Percentiles rank a stretch among this genome's conserved stretches.
phyloP scores from a whole-genome alignment of 139 green algal species.

The Zygnema circumcarinatum region DNA sequence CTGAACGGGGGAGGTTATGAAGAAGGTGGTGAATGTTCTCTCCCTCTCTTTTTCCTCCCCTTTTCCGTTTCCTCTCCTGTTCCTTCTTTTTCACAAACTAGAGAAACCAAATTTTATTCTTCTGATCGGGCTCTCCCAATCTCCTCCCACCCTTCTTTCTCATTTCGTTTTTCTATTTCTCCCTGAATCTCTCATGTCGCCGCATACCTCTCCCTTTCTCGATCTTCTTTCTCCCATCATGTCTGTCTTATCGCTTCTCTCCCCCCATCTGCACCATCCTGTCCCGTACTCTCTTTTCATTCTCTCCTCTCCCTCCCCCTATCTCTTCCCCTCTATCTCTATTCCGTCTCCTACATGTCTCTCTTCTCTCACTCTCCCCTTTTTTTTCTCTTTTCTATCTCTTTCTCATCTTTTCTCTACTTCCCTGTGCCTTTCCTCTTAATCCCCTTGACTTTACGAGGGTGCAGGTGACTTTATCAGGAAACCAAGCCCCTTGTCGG shows the following conservation, averaged over 20 bases:
- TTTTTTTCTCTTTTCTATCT: too few species aligned
- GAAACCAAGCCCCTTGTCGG: conserved; percentile 86
- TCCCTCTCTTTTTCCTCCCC: background rate
- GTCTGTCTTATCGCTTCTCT: too few species aligned
- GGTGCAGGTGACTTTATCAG: conserved; percentile 83
- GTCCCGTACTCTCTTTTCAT: background rate
- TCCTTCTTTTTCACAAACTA: background rate
- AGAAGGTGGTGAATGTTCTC: too few species aligned
- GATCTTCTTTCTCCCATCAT: too few species aligned
- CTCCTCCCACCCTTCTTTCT: background rate
- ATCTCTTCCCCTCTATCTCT: background rate
- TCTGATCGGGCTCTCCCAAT: background rate
- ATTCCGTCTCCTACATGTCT: background rate
- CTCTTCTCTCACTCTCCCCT: too few species aligned
- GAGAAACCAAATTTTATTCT: background rate
- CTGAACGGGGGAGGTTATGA: too few species aligned
- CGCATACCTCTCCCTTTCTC: too few species aligned
- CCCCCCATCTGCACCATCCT: background rate
- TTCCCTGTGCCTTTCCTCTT: too few species aligned
- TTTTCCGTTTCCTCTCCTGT: background rate
- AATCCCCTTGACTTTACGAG: too few species aligned
- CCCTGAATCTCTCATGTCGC: too few species aligned
- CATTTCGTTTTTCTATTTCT: too few species aligned
- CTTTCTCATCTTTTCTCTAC: too few species aligned
- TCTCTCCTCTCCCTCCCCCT: conserved; percentile 2